A percentile compares a stretch with the other conserved stretches of the same genome.
Conservation (phyloP, 2,329 filamentous ascomycete species). For the Apiospora hydei region DNA sequence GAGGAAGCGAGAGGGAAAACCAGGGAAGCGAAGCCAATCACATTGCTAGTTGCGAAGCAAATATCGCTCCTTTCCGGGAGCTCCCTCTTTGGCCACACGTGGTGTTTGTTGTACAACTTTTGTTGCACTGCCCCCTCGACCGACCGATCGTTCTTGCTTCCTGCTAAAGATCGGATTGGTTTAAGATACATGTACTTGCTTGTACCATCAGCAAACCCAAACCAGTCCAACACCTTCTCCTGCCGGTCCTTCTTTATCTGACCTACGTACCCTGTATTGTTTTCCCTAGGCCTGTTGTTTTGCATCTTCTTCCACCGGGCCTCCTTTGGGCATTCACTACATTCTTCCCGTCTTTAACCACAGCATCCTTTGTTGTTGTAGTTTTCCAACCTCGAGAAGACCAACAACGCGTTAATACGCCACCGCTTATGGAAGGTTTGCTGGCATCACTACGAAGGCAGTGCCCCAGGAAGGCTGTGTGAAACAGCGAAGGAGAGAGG, state of each 20-base stretch:
- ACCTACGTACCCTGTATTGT: not conserved
- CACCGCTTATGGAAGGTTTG: conserved; percentile 14
- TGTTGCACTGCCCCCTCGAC: conserved; percentile 17
- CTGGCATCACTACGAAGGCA: conserved; percentile 11
- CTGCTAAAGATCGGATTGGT: conserved; percentile 13
- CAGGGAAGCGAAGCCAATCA: not conserved
- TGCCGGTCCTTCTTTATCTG: not conserved
- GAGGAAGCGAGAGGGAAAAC: not conserved
- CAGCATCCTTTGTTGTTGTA: conserved; percentile 7
- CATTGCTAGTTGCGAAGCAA: not conserved
- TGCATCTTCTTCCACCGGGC: not conserved
- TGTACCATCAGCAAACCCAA: not conserved
- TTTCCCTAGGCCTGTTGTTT: not conserved
- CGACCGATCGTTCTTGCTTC: not conserved
- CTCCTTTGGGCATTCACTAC: not conserved
- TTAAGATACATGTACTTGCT: not conserved
- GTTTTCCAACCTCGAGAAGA: not conserved
- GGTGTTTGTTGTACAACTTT: not conserved
- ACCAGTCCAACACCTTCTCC: not conserved
- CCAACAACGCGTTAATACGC: conserved; percentile 5
- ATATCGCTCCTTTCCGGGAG: not conserved
- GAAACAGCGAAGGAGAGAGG: conserved; percentile 1
- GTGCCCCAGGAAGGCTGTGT: conserved; percentile 2
- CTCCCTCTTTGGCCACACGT: not conserved
- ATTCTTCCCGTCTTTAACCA: not conserved